Evolutionary conservation across 2,329 filamentous ascomycete species (phyloP), one percentile per base, ranked within the genome.

Genomic region (Cladosporium sphaerospermum): DNA sequence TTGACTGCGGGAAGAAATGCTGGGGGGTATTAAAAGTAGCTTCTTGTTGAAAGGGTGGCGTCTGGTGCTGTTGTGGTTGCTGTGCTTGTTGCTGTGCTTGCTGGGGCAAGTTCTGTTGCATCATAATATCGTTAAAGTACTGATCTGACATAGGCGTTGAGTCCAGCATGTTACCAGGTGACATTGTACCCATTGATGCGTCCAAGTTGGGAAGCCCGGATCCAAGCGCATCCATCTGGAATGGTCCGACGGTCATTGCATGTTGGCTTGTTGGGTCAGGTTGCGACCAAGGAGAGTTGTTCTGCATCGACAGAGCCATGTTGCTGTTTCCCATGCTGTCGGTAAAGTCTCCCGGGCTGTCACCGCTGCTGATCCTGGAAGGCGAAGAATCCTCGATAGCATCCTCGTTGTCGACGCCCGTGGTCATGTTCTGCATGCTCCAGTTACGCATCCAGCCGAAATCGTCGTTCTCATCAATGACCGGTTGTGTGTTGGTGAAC

Each of bases 281-380:
- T 63, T 86, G 82, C 84, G 86, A 89, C 74, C 87, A 82, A 45
- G 59, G 58, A 23, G 61, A 60, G 50, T 57, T 61, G 40, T 61
- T 60, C 32, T 59, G 61, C 34, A 63, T 58, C 2, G 59, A 49
- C 32, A 67, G 56, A 7, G 52, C 61, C 16, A 57, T 54, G n/a
- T 61, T 58, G 31, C 88, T 89, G 69, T 96, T 90, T 54, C 93
- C 77, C 85, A 96, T 90, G 55, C 90, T 83, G 67, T 97, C 93
- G 71, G 89, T 95, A 69, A 91, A 88, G 47, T 86, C 88, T 68
- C 88, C 92, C 66, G 95, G 91, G 71, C 91, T 97, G 55, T 88
- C 89, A 41, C 89, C 95, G 73, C 92, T 97, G 74, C 92, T 97
- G 69, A 97, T 92, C 44, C 90, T 90, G 8, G 93, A 97, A 13